A percentile compares a stretch with the other conserved stretches of the same genome.
phyloP scores from a whole-genome alignment of 257 asterid genomes.

The Solanum appendiculatum region DNA sequence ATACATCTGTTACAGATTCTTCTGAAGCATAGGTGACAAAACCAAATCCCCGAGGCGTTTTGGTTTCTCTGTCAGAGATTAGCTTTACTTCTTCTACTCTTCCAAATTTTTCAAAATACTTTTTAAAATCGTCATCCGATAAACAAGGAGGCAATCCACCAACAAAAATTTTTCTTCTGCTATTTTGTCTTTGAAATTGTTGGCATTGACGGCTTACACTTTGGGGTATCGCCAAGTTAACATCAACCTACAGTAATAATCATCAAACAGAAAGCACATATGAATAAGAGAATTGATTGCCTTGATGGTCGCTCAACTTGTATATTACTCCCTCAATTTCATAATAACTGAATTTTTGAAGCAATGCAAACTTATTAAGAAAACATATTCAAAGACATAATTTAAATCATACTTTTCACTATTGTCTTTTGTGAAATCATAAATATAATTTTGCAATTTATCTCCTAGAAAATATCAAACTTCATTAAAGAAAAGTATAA shows the following conservation, averaged over 20 bases:
- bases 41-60: neutral
- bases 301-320: neutral
- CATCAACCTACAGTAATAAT: slow-evolving; percentile 11
- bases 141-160: slow-evolving; percentile 11
- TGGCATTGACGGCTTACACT: neutral
- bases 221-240: slow-evolving; percentile 1
- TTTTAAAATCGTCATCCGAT: neutral
- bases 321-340: too few relatives aligned
- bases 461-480: too few relatives aligned
- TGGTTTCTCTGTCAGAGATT: neutral
- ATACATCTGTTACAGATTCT: neutral
- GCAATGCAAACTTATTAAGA: too few relatives aligned
- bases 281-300: too few relatives aligned
- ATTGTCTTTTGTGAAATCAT: too few relatives aligned
- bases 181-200: neutral
- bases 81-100: neutral
- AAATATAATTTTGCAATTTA: too few relatives aligned
- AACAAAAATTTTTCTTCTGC: slow-evolving; percentile 9
- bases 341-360: too few relatives aligned
- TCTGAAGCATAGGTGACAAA: slow-evolving; percentile 6
- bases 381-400: too few relatives aligned
- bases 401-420: too few relatives aligned
- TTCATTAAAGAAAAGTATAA: too few relatives aligned
- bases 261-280: neutral
- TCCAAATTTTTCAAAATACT: slow-evolving; percentile 6